Percentiles rank a stretch among this genome's conserved stretches.
Evolutionary conservation across 768 basidiomycete genomes (phyloP).

Genomic region (Lactarius deliciosus): DNA sequence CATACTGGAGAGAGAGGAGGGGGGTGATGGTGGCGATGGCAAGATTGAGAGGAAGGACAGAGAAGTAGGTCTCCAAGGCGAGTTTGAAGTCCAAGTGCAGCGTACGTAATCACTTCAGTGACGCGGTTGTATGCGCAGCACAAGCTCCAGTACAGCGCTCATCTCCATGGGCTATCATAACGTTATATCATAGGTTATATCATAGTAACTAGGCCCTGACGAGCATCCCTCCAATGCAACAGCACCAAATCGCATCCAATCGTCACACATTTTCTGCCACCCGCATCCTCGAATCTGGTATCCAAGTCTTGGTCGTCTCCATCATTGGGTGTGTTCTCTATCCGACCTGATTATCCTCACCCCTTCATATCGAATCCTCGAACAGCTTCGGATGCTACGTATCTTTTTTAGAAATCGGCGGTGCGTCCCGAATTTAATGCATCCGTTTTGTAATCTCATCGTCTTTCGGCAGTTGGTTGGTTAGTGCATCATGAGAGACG

Average conservation of each 20-base stretch:
- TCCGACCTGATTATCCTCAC: background rate
- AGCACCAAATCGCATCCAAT: background rate
- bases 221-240: slow-evolving; percentile 9
- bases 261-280: background rate
- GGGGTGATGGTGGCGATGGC: background rate
- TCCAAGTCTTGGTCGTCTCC: slow-evolving; percentile 23
- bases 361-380: background rate
- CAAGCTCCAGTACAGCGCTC: background rate
- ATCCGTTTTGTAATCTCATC: background rate
- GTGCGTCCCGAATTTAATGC: slow-evolving; percentile 15
- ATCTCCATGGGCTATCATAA: background rate
- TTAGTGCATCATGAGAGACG: slow-evolving; percentile 17
- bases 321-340: slow-evolving; percentile 26
- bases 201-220: background rate
- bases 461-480: slow-evolving; percentile 25
- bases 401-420: slow-evolving; percentile 26
- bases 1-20: slow-evolving; percentile 4
- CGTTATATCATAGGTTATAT: no score
- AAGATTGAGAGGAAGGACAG: background rate
- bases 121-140: background rate
- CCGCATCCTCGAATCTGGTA: slow-evolving; percentile 13
- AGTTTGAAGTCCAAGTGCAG: no score
- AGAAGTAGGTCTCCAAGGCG: background rate
- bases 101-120: slow-evolving; percentile 8
- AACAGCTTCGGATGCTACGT: slow-evolving; percentile 27